phyloP scores from a whole-genome alignment of 352 stramenopile genomes.

The Phytophthora sp. region DNA sequence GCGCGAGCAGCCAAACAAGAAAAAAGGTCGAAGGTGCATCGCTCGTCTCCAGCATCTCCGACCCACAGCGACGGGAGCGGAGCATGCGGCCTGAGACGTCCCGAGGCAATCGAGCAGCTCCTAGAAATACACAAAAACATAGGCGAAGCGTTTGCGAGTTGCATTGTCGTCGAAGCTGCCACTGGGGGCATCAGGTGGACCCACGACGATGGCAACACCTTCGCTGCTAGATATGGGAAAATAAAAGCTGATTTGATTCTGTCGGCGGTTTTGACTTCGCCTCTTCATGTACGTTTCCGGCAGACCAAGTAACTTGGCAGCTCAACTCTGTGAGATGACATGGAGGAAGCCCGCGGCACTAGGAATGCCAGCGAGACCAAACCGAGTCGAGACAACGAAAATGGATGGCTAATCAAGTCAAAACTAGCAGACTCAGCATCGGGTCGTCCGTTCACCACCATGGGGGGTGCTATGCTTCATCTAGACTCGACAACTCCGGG shows the following conservation, averaged over 20 bases:
- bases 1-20: slow-evolving; percentile 2
- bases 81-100: slow-evolving; percentile 4
- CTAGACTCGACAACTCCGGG: slow-evolving; percentile 13
- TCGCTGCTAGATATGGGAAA: slow-evolving; percentile 28
- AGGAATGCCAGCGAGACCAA: slow-evolving; percentile 2
- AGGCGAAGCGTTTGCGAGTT: slow-evolving; percentile 12
- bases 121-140: slow-evolving; percentile 37
- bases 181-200: not conserved
- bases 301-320: not conserved
- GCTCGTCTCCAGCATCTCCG: slow-evolving; percentile 12
- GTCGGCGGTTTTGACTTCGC: slow-evolving; percentile 11
- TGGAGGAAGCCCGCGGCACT: slow-evolving; percentile 5
- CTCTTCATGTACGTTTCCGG: slow-evolving; percentile 11
- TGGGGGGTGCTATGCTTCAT: slow-evolving; percentile 27
- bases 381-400: not conserved
- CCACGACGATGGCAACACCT: slow-evolving; percentile 3
- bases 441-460: slow-evolving; percentile 45
- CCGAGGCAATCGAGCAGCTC: slow-evolving; percentile 22
- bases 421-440: not conserved
- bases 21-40: slow-evolving; percentile 6
- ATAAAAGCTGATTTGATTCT: slow-evolving; percentile 17
- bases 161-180: slow-evolving; percentile 9
- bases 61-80: slow-evolving; percentile 3
- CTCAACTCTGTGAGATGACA: slow-evolving; percentile 10
- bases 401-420: not conserved